Conservation (phyloP, 139 green algal species). For the Spirogloea muscicola region DNA sequence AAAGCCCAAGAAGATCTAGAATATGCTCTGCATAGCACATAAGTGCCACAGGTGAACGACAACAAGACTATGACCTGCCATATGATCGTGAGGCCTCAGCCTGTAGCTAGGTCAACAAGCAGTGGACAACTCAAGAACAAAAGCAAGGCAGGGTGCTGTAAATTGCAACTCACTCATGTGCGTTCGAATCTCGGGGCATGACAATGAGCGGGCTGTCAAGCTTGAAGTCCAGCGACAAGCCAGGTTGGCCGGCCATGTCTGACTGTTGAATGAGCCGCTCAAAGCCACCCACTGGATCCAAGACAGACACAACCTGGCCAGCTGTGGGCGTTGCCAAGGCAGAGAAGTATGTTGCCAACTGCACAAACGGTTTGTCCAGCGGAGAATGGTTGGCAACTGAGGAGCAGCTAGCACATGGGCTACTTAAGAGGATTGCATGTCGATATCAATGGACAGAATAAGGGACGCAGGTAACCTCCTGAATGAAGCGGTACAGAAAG, state of each 20-base stretch:
- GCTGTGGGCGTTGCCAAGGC: conserved; percentile 14
- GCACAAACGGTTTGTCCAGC: conserved; percentile 16
- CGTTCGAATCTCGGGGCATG: conserved; percentile 58
- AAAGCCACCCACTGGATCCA: conserved; percentile 31
- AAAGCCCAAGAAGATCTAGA: no score
- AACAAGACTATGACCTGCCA: no score
- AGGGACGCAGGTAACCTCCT: conserved; percentile 43
- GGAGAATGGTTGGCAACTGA: no score
- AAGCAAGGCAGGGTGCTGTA: no score
- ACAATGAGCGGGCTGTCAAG: conserved; percentile 71
- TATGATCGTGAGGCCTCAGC: no score
- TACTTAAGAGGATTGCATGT: no score
- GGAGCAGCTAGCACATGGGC: no score
- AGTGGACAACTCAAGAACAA: no score
- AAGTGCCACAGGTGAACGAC: no score
- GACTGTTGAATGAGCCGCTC: conserved; percentile 42
- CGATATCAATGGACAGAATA: neutral
- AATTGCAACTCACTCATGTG: neutral
- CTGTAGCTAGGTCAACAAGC: no score
- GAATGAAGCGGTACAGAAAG: conserved; percentile 83
- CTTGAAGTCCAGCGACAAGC: conserved; percentile 71
- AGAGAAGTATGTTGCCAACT: conserved; percentile 36
- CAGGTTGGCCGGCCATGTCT: conserved; percentile 32
- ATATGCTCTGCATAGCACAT: no score
- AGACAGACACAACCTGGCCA: conserved; percentile 8